Conservation (phyloP, 2,329 filamentous ascomycete species). For the Phyllosticta capitalensis region DNA sequence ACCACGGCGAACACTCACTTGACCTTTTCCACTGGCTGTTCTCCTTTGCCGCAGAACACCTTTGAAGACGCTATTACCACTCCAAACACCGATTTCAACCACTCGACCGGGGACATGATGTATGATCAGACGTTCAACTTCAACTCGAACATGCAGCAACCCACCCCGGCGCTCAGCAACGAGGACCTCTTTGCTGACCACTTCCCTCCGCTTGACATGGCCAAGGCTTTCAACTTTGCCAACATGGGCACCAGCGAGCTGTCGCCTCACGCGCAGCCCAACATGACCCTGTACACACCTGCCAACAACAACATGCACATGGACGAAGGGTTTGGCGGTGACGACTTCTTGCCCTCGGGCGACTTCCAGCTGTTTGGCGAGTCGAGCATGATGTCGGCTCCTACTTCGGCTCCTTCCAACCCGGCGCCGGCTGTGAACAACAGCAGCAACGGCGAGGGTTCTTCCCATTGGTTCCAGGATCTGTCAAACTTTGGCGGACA, state of each 20-base stretch:
- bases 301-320: conserved; percentile 46
- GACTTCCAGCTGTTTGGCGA: conserved; percentile 50
- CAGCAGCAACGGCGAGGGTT: conserved; percentile 18
- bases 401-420: conserved; percentile 30
- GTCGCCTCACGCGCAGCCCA: conserved; percentile 59
- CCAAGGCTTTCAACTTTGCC: neutral
- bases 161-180: conserved; percentile 35
- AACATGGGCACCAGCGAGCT: conserved; percentile 35
- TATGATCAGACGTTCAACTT: conserved; percentile 51
- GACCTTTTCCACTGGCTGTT: conserved; percentile 32
- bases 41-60: conserved; percentile 30
- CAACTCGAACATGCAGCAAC: conserved; percentile 46
- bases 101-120: conserved; percentile 47
- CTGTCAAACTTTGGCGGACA: conserved; percentile 28
- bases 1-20: conserved; percentile 26
- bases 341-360: conserved; percentile 28
- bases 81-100: conserved; percentile 43
- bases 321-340: conserved; percentile 51
- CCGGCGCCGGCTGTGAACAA: conserved; percentile 11
- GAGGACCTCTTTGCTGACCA: conserved; percentile 27
- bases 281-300: conserved; percentile 60
- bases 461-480: conserved; percentile 30
- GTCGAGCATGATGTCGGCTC: neutral
- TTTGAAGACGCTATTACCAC: conserved; percentile 37
- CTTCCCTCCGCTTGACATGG: conserved; percentile 6